phyloP scores from a whole-genome alignment of 2,329 filamentous ascomycete genomes.

The Aspergillus aculeatus region DNA sequence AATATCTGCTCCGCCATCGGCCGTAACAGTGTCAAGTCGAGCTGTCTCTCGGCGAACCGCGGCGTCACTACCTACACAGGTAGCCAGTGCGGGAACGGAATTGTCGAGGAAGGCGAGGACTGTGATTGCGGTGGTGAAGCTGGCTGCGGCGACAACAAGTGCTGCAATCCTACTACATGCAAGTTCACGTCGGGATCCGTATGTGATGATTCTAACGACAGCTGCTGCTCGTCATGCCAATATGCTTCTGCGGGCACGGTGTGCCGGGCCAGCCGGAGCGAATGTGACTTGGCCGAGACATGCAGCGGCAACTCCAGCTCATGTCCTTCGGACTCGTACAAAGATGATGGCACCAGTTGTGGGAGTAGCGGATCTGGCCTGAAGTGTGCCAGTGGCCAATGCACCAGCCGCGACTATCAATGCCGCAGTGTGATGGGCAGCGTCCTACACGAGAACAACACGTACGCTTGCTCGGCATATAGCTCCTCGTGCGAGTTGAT shows the following conservation, averaged over 20 bases:
- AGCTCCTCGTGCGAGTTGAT: slow-evolving; percentile 70
- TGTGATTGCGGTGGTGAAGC: slow-evolving; percentile 85
- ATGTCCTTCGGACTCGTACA: slow-evolving; percentile 72
- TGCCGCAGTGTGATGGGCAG: slow-evolving; percentile 81
- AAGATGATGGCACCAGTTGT: slow-evolving; percentile 69
- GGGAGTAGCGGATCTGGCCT: slow-evolving; percentile 59
- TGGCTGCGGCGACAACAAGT: slow-evolving; percentile 71
- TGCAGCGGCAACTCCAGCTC: slow-evolving; percentile 71
- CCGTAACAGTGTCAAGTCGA: slow-evolving; percentile 70
- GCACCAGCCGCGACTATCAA: slow-evolving; percentile 86
- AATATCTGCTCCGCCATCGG: slow-evolving; percentile 89
- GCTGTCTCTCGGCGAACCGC: slow-evolving; percentile 81
- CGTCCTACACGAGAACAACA: slow-evolving; percentile 71
- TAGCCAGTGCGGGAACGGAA: slow-evolving; percentile 91
- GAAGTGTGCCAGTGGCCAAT: slow-evolving; percentile 86
- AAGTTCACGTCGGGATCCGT: slow-evolving; percentile 72
- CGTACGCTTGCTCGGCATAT: slow-evolving; percentile 67
- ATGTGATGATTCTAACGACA: slow-evolving; percentile 62
- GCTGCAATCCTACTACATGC: slow-evolving; percentile 85
- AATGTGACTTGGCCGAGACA: slow-evolving; percentile 80
- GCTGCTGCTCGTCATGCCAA: slow-evolving; percentile 46
- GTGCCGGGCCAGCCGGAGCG: slow-evolving; percentile 75
- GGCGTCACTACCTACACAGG: slow-evolving; percentile 78
- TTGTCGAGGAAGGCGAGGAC: slow-evolving; percentile 90
- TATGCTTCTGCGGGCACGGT: slow-evolving; percentile 61